Percentiles rank a stretch among this genome's conserved stretches.
Conservation (phyloP, 2,329 filamentous ascomycete species). For the Stagonosporopsis vannaccii region DNA sequence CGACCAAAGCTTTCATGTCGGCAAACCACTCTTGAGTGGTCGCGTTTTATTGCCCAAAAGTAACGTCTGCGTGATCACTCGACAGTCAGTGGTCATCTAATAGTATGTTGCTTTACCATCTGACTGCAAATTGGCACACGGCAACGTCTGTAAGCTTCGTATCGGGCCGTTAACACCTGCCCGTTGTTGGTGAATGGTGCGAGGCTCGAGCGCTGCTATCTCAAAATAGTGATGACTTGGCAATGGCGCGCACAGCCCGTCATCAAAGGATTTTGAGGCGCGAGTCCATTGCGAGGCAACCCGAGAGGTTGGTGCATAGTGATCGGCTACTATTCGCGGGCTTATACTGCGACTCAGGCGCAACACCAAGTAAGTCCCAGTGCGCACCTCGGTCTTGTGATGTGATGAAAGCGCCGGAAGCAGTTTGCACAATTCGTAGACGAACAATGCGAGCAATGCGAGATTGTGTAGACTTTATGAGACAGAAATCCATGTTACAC, state of each 20-base stretch:
- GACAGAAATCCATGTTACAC: background rate
- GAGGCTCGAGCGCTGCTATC: slow-evolving; percentile 12
- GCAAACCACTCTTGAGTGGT: background rate
- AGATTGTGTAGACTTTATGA: background rate
- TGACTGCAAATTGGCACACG: background rate
- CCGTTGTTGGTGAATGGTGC: slow-evolving; percentile 6
- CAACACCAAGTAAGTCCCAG: background rate
- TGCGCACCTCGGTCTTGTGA: background rate
- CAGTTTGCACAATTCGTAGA: background rate
- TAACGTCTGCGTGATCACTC: background rate
- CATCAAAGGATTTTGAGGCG: background rate
- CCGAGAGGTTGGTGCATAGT: slow-evolving; percentile 3
- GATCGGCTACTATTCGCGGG: slow-evolving; percentile 12
- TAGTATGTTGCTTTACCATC: background rate
- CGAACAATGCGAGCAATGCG: background rate
- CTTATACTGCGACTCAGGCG: background rate
- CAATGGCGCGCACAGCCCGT: slow-evolving; percentile 10
- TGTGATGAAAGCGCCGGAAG: background rate
- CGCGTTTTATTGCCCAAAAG: background rate
- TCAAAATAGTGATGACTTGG: slow-evolving; percentile 13
- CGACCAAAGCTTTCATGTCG: slow-evolving; percentile 6
- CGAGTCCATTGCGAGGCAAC: background rate
- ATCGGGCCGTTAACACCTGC: slow-evolving; percentile 2
- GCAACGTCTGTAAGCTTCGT: background rate
- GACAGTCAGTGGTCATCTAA: background rate